Base-by-base conservation (phyloP, 345 rosid species). In the Camelina neglecta region DNA sequence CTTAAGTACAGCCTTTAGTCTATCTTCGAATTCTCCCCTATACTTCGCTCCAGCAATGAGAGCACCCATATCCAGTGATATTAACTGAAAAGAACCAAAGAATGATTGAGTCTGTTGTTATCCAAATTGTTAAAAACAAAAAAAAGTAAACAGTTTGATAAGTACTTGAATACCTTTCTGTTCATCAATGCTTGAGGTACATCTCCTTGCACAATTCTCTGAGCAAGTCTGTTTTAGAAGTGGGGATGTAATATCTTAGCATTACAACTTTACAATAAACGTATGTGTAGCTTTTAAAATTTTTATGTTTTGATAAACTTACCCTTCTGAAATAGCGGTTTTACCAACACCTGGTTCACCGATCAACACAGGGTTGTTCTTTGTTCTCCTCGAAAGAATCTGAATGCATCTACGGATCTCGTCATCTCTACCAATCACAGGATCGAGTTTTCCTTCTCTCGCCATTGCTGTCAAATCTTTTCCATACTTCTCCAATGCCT, bases 291-390 rank as follows among this genome's bases (percentile, higher is more conserved):
- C 53, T 39, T 60, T 31, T 55, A 12, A 51, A 63, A 60, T 24
- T 38, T 24, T 9, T 58, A 55, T 35, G 11, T 9, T 33, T 18
- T 47, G 36, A 55, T 26, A 49, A 73, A 11, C 80, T 82, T 82
- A 95, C 99, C 99, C 99, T 81, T 96, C 98, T 42, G 99, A 93
- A 47, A 96, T 91, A 60, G 99, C 99, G 77, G 99, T 93, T 87
- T 96, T 96, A 47, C 99, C 99, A 62, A 93, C 99, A 61, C 99
- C 99, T 5, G 98, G 98, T 79, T 96, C 99, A 81, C 98, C 98
- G 42, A 96, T 96, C 62, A 93, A 85, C 73, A 96, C 99, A 36
- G 98, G 99, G 69, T 96, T 96, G 86, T 96, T 96, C 84, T 96
- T 96, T 2, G 98, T 96, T 75, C 99, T 91, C 88, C 99, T 89